phyloP scores from a whole-genome alignment of 2,329 filamentous ascomycete genomes.

The Emydomyces testavorans region DNA sequence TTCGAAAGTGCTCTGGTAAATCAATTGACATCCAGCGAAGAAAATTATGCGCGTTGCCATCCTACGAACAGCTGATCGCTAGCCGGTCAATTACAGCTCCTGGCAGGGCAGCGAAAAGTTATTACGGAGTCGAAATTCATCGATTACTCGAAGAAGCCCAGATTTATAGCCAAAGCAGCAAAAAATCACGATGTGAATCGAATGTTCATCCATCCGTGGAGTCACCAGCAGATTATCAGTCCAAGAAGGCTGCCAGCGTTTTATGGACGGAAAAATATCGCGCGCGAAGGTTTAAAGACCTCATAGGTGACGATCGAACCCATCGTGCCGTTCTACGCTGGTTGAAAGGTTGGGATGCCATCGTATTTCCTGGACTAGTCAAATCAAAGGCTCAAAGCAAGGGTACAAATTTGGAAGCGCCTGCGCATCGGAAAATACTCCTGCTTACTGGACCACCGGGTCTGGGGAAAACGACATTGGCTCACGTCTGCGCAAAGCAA shows the following conservation, averaged over 20 bases:
- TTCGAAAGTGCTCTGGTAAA: slow-evolving; percentile 41
- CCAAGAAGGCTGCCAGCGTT: slow-evolving; percentile 24
- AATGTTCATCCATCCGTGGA: slow-evolving; percentile 28
- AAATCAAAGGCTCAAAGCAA: slow-evolving; percentile 45
- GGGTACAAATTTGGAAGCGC: slow-evolving; percentile 52
- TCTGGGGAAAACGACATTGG: slow-evolving; percentile 87
- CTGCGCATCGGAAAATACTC: slow-evolving; percentile 72
- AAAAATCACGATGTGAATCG: slow-evolving; percentile 17
- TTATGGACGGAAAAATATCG: slow-evolving; percentile 98
- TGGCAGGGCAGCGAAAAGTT: slow-evolving; percentile 51
- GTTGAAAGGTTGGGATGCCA: slow-evolving; percentile 85
- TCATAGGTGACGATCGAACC: slow-evolving; percentile 88
- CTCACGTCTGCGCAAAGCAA: slow-evolving; percentile 89
- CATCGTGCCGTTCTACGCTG: slow-evolving; percentile 82
- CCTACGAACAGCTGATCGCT: slow-evolving; percentile 46
- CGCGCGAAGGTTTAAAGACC: slow-evolving; percentile 78
- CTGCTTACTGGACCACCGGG: slow-evolving; percentile 86
- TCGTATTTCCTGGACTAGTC: slow-evolving; percentile 72
- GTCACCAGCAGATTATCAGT: slow-evolving; percentile 13
- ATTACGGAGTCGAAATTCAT: slow-evolving; percentile 90
- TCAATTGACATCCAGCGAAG: slow-evolving; percentile 35
- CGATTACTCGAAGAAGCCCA: slow-evolving; percentile 61
- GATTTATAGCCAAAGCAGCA: slow-evolving; percentile 42
- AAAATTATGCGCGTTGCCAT: slow-evolving; percentile 25
- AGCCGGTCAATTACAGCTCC: slow-evolving; percentile 40